Percentiles rank a stretch among this genome's conserved stretches.
Conservation (phyloP, 2,329 filamentous ascomycete species). For the Fusarium newnesense region DNA sequence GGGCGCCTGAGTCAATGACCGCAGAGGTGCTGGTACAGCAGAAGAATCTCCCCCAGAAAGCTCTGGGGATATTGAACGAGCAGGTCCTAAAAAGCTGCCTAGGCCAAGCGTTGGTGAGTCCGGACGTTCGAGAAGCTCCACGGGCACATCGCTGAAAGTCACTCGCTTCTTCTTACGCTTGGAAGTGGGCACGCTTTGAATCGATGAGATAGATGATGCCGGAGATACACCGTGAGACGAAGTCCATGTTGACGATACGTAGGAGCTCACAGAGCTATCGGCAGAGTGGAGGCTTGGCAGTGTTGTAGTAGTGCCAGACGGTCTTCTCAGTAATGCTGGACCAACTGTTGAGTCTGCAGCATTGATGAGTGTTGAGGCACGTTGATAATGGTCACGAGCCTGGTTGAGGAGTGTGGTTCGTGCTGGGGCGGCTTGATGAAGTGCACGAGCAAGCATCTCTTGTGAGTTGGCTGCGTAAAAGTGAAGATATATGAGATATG, state of each 20-base stretch:
- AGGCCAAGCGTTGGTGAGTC: conserved; percentile 70
- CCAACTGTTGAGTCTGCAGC: conserved; percentile 57
- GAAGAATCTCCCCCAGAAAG: conserved; percentile 15
- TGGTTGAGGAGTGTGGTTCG: conserved; percentile 61
- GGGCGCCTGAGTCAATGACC: conserved; percentile 29
- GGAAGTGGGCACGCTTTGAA: conserved; percentile 45
- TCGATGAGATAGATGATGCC: conserved; percentile 54
- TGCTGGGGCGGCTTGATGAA: conserved; percentile 58
- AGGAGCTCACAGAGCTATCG: conserved; percentile 58
- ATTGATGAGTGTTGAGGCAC: conserved; percentile 59
- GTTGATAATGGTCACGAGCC: conserved; percentile 62
- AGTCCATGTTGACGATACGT: conserved; percentile 40
- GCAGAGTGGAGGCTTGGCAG: conserved; percentile 53
- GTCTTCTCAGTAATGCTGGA: conserved; percentile 53
- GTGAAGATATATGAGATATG: conserved; percentile 67
- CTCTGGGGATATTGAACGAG: conserved; percentile 40
- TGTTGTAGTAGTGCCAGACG: conserved; percentile 50
- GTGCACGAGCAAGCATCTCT: conserved; percentile 64
- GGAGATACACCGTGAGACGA: conserved; percentile 34
- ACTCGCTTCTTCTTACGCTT: conserved; percentile 55
- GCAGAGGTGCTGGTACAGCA: background rate
- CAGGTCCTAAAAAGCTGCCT: conserved; percentile 53
- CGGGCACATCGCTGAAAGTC: conserved; percentile 49
- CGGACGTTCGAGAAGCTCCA: conserved; percentile 63
- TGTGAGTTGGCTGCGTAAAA: conserved; percentile 71